Percentiles rank a stretch among this genome's conserved stretches.
phyloP scores from a whole-genome alignment of 1,284 basidiomycete species.

The Trichosporon ovoides region DNA sequence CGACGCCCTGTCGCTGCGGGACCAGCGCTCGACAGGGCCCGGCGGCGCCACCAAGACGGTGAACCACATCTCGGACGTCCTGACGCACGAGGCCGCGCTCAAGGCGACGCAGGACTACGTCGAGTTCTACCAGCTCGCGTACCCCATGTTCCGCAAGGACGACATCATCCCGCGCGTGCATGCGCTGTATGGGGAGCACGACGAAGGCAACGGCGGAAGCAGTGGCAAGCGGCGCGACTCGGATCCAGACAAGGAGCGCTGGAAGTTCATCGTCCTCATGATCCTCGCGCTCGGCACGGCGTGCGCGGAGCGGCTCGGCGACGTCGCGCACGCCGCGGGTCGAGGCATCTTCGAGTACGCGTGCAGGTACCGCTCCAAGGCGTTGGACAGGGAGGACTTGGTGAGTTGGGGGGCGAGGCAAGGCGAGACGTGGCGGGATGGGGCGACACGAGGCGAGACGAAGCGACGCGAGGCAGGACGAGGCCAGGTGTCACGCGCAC shows the following conservation, averaged over 20 bases:
- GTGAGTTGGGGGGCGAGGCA: slow-evolving; percentile 26
- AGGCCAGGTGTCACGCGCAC: no score
- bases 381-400: slow-evolving; percentile 27
- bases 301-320: slow-evolving; percentile 21
- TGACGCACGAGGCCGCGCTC: slow-evolving; percentile 22
- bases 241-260: slow-evolving; percentile 14
- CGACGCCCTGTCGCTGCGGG: slow-evolving; percentile 17
- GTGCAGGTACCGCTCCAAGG: slow-evolving; percentile 19
- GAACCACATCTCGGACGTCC: slow-evolving; percentile 7
- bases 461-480: no score
- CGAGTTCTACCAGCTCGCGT: slow-evolving; percentile 25
- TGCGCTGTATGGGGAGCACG: slow-evolving; percentile 22
- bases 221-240: slow-evolving; percentile 9
- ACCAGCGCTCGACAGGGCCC: not conserved
- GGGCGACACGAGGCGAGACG: no score
- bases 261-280: slow-evolving; percentile 34
- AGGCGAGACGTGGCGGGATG: no score
- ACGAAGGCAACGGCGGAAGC: no score
- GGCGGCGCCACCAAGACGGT: not conserved
- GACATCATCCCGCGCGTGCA: slow-evolving; percentile 26
- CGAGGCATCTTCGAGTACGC: slow-evolving; percentile 21
- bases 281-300: slow-evolving; percentile 30
- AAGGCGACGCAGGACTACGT: slow-evolving; percentile 27
- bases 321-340: slow-evolving; percentile 17
- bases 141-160: slow-evolving; percentile 27